Conservation (phyloP, 352 stramenopile species). For the Globisporangium iwayamae region DNA sequence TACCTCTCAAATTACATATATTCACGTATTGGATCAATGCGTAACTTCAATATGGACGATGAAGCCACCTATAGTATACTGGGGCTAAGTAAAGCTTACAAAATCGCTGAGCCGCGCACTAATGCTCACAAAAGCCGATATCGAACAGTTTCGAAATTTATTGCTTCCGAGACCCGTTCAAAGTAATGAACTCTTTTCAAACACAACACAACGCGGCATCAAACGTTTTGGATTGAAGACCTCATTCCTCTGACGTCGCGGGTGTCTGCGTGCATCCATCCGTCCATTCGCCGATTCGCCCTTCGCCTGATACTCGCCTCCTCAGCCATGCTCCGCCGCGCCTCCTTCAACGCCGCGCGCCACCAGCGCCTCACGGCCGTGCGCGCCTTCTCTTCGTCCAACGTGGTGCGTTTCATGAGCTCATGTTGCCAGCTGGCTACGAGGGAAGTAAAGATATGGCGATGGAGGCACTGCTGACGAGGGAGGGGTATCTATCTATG, state of each 20-base stretch:
- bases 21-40: too few species aligned
- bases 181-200: too few species aligned
- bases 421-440: background rate
- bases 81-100: too few species aligned
- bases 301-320: background rate
- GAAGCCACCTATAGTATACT: too few species aligned
- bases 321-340: conserved; percentile 9
- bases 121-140: too few species aligned
- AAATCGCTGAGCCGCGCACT: too few species aligned
- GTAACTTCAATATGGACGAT: too few species aligned
- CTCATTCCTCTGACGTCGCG: background rate
- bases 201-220: background rate
- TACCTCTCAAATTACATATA: too few species aligned
- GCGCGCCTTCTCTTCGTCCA: conserved; percentile 41
- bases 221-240: conserved; percentile 3
- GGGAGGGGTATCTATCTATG: background rate
- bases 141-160: too few species aligned
- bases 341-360: conserved; percentile 17
- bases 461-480: background rate
- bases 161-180: too few species aligned
- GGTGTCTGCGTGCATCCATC: background rate
- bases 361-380: conserved; percentile 7
- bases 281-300: conserved; percentile 7
- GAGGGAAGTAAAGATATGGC: background rate
- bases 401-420: conserved; percentile 19